These are phyloP conservation scores for Dichotomocladium elegans DNA, from an alignment of 371 early-diverging fungal species.

Conservation along the genomic window DNA sequence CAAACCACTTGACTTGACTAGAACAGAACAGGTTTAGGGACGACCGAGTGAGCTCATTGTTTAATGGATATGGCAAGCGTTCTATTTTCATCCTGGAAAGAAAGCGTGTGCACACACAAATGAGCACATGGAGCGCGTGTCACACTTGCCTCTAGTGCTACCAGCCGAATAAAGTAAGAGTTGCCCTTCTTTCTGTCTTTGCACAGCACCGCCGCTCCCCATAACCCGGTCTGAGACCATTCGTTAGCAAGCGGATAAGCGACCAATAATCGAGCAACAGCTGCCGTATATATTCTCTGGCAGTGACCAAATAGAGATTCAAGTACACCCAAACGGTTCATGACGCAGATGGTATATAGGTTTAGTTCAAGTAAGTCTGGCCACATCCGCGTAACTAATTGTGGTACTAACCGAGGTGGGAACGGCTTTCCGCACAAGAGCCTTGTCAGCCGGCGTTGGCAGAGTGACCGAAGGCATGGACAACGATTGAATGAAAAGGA, in stretches of 20 bases:
- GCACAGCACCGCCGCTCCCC: conserved; percentile 76
- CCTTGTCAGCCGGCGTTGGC: conserved; percentile 29
- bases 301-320: too few relatives aligned
- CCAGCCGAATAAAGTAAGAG: conserved; percentile 68
- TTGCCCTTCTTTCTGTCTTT: conserved; percentile 55
- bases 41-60: too few relatives aligned
- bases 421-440: conserved; percentile 27
- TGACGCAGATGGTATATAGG: too few relatives aligned
- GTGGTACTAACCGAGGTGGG: conserved; percentile 31
- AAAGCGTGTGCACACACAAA: too few relatives aligned
- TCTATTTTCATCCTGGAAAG: too few relatives aligned
- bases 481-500: too few relatives aligned
- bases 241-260: conserved; percentile 63
- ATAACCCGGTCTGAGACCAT: conserved; percentile 71
- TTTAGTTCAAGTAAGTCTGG: too few relatives aligned
- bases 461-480: conserved; percentile 14
- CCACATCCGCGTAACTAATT: too few relatives aligned
- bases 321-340: too few relatives aligned
- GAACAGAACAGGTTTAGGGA: neutral
- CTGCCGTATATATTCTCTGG: conserved; percentile 73
- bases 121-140: too few relatives aligned
- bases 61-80: too few relatives aligned
- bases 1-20: conserved; percentile 52
- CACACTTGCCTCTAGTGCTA: conserved; percentile 67
- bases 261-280: conserved; percentile 79